Conservation (phyloP, 306 rosid species). For the Sindora glabra region DNA sequence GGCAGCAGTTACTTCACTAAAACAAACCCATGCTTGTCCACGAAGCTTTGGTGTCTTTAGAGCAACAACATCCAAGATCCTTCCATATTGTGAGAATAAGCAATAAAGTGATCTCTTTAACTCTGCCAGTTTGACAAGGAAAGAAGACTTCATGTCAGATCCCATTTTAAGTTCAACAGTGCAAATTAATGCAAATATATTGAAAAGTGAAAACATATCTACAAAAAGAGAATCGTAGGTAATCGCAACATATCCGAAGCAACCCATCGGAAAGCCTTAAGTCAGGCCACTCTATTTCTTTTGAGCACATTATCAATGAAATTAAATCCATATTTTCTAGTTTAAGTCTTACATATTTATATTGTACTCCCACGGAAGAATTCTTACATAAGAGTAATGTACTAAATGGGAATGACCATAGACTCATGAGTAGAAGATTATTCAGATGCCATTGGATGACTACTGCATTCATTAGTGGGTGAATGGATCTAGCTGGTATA, state of each 20-base stretch:
- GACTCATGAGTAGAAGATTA: too few species aligned
- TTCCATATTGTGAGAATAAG: constrained; percentile 96
- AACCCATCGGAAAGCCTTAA: neutral
- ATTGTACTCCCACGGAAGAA: too few species aligned
- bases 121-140: constrained; percentile 37
- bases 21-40: constrained; percentile 98
- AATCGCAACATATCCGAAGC: neutral
- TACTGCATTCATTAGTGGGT: too few species aligned
- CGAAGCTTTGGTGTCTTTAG: constrained; percentile 85
- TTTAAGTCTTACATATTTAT: neutral
- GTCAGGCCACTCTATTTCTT: neutral
- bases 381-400: too few species aligned
- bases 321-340: neutral
- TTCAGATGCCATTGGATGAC: too few species aligned
- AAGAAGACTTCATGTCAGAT: neutral
- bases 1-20: constrained; percentile 92
- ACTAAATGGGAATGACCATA: too few species aligned
- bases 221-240: neutral
- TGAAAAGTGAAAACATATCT: neutral
- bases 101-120: constrained; percentile 90
- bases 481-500: too few species aligned
- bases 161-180: neutral
- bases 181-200: neutral
- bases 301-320: neutral
- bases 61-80: constrained; percentile 88